Base-by-base conservation (phyloP, 306 rosid species). In the Mimosa pudica region DNA sequence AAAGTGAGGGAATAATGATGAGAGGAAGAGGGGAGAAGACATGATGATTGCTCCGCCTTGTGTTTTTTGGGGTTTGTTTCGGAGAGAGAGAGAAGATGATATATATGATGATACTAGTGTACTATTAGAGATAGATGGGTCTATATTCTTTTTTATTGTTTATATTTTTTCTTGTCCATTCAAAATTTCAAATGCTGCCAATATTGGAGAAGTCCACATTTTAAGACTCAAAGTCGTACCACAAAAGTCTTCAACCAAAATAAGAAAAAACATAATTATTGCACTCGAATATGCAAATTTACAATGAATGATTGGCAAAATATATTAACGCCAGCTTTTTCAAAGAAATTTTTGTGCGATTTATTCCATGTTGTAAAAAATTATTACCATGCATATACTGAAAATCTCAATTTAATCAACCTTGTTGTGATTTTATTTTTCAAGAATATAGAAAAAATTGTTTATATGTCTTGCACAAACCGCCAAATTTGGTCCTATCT, bases 1-100 rank as follows among this genome's bases (percentile, higher is more conserved):
- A 85, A 87, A 86, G 89, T 67, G 84, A 87, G 61, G 85, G 73
- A 46, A 45, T 90, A 87, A 92, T 90, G 92, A 92, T 86, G 93
- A 85, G 82, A 79, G 70, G 78, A 58, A 87, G 85, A 85, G 82
- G 83, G 80, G 41, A 74, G 85, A 69, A 81, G 87, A 81, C 97
- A 92, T 90, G 87, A 92, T 92, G 91, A 92, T 92, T 87, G 84
- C 87, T 77, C 42, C 32, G 55, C n/a, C 74, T 70, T 70, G 57
- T 20, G 57, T 45, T 33, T 64, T 18, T 64, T 45, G 57, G 73
- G 52, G 52, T 68, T 85, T 55, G 24, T 6, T 20, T 5, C 24
- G 7, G 61, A 54, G 20, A 54, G 60, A 55, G 61, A 66, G 10
- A 5, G 8, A 30, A 11, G 8, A 33, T 55, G 3, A 62, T 62